These are phyloP conservation scores for Phytopythium vexans DNA, from an alignment of 352 stramenopile genomes.

Conservation along the genomic window DNA sequence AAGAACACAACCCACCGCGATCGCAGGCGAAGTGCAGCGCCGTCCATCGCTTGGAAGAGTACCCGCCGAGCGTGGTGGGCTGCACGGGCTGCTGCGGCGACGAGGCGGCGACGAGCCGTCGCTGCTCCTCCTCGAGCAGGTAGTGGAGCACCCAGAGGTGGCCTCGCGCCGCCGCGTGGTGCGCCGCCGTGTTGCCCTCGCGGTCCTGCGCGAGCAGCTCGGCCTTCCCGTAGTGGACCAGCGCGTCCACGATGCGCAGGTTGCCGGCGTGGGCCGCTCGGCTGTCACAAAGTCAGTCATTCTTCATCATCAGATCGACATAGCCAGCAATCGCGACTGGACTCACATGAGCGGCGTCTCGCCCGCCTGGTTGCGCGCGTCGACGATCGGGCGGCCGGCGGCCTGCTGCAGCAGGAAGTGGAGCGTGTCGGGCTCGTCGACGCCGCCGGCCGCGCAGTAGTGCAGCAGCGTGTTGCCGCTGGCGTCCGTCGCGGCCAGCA, in stretches of 20 bases:
- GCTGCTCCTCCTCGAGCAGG: slow-evolving; percentile 48
- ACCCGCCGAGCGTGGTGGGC: slow-evolving; percentile 22
- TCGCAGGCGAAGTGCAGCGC: slow-evolving; percentile 61
- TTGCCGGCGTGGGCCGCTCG: slow-evolving; percentile 71
- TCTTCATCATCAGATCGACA: background rate
- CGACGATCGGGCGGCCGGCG: slow-evolving; percentile 31
- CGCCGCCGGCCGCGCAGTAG: slow-evolving; percentile 43
- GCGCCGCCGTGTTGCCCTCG: slow-evolving; percentile 59
- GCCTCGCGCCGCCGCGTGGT: slow-evolving; percentile 66
- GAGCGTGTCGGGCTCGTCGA: slow-evolving; percentile 59
- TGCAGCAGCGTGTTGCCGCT: slow-evolving; percentile 60
- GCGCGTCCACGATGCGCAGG: slow-evolving; percentile 50
- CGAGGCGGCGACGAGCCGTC: slow-evolving; percentile 13
- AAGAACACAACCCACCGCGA: slow-evolving; percentile 13
- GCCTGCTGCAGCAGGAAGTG: slow-evolving; percentile 80
- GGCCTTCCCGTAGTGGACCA: slow-evolving; percentile 48
- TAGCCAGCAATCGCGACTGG: background rate
- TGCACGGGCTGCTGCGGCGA: slow-evolving; percentile 15
- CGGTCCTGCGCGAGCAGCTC: slow-evolving; percentile 50
- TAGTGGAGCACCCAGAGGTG: slow-evolving; percentile 78
- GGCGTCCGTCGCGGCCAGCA: slow-evolving; percentile 43
- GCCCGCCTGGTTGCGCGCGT: slow-evolving; percentile 48
- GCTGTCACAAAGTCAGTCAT: slow-evolving; percentile 22
- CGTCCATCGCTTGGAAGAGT: slow-evolving; percentile 28
- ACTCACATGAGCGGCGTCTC: slow-evolving; percentile 77